phyloP scores from a whole-genome alignment of 805 yeast species.

The Tetrapisispora iriomotensis region DNA sequence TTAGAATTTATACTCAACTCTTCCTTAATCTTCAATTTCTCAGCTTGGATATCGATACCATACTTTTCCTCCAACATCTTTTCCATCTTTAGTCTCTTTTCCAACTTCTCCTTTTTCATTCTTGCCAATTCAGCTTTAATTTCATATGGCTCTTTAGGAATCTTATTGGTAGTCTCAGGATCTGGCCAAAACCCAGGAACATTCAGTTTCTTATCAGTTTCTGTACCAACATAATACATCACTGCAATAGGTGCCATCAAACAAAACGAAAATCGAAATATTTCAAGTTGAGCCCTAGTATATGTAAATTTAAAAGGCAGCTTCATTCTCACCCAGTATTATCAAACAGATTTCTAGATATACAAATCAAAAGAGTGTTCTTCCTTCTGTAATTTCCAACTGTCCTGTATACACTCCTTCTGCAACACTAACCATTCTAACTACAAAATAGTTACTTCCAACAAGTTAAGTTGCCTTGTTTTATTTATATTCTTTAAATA shows the following conservation, averaged over 20 bases:
- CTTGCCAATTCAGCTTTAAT: conserved; percentile 86
- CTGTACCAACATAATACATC: conserved; percentile 88
- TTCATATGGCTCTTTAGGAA: conserved; percentile 89
- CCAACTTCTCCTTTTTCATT: conserved; percentile 65
- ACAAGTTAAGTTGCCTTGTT: too few species aligned
- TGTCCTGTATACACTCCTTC: too few species aligned
- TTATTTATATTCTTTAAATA: too few species aligned
- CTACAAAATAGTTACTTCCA: too few species aligned
- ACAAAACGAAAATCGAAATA: conserved; percentile 66
- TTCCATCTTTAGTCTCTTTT: conserved; percentile 64
- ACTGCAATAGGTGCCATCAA: conserved; percentile 79
- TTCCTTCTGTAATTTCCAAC: too few species aligned
- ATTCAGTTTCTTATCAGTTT: conserved; percentile 79
- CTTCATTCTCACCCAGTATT: not conserved
- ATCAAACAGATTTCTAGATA: not conserved
- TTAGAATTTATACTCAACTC: too few species aligned
- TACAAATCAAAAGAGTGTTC: not conserved
- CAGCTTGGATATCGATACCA: conserved; percentile 51
- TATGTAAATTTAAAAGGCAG: conserved; percentile 23
- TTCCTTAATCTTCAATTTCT: conserved; percentile 29
- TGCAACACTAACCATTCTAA: too few species aligned
- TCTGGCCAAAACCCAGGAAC: conserved; percentile 97
- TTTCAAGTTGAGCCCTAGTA: conserved; percentile 44
- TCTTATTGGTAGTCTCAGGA: conserved; percentile 79
- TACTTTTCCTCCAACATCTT: conserved; percentile 53